phyloP scores from a whole-genome alignment of 257 asterid species.

The Solanum piurae region DNA sequence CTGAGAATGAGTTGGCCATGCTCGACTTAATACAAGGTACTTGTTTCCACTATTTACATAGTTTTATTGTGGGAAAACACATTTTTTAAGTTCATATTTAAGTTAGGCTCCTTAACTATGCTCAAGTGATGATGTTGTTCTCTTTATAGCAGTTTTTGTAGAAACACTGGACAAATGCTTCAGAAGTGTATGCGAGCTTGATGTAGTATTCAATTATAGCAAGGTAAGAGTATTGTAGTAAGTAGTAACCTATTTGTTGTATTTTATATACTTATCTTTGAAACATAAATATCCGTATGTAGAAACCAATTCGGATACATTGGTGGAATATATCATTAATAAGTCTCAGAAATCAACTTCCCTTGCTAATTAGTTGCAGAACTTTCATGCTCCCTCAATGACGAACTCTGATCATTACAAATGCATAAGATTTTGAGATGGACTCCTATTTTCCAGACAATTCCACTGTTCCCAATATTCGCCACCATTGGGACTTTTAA shows the following conservation, averaged over 20 bases:
- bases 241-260: background rate
- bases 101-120: background rate
- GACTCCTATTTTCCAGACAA: background rate
- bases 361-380: background rate
- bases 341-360: background rate
- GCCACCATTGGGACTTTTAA: background rate
- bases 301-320: background rate
- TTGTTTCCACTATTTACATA: background rate
- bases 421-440: background rate
- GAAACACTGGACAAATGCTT: conserved; percentile 28
- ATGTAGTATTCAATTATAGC: conserved; percentile 15
- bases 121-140: background rate
- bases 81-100: background rate
- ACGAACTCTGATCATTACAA: background rate
- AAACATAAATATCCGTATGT: background rate
- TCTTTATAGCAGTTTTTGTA: conserved; percentile 14
- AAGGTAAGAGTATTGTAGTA: conserved; percentile 8
- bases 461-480: background rate
- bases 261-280: background rate
- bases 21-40: conserved; percentile 33
- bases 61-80: background rate
- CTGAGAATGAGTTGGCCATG: conserved; percentile 29
- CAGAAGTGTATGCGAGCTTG: conserved; percentile 31
- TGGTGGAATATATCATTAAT: background rate
- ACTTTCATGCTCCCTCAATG: background rate